phyloP scores from a whole-genome alignment of 257 asterid genomes.

The Primulina tabacum region DNA sequence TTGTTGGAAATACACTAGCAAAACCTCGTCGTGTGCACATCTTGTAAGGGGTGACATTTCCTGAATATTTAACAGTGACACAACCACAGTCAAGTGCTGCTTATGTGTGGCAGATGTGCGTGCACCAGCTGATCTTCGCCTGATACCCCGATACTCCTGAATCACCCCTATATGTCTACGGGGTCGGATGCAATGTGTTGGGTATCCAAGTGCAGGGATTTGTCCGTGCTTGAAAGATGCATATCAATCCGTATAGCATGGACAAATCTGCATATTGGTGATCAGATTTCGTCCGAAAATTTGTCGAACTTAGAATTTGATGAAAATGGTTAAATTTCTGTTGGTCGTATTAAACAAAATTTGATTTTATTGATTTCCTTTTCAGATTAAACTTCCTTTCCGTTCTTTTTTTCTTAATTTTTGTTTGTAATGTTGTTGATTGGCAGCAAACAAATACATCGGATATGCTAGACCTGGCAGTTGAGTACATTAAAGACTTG shows the following conservation, averaged over 20 bases:
- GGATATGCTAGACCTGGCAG: conserved; percentile 61
- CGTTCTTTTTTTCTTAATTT: neutral
- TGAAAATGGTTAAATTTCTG: neutral
- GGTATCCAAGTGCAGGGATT: neutral
- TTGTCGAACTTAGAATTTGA: neutral
- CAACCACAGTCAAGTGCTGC: neutral
- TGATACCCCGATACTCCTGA: neutral
- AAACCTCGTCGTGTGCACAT: neutral
- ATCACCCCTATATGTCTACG: neutral
- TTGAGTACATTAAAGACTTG: conserved; percentile 56
- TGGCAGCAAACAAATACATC: conserved; percentile 64
- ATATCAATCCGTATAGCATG: neutral
- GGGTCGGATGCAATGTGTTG: too few species aligned
- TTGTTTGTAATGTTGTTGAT: conserved; percentile 11
- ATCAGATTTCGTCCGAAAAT: too few species aligned
- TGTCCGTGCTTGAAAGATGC: neutral
- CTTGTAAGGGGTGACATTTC: neutral
- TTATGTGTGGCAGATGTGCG: neutral
- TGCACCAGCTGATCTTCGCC: neutral
- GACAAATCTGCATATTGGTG: neutral
- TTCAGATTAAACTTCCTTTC: too few species aligned
- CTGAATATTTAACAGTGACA: neutral
- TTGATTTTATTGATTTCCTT: too few species aligned
- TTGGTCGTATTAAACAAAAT: too few species aligned
- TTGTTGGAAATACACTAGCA: neutral